These are phyloP conservation scores for Pelagophyceae sp. DNA, from an alignment of 352 stramenopile species.

Conservation along the genomic window DNA sequence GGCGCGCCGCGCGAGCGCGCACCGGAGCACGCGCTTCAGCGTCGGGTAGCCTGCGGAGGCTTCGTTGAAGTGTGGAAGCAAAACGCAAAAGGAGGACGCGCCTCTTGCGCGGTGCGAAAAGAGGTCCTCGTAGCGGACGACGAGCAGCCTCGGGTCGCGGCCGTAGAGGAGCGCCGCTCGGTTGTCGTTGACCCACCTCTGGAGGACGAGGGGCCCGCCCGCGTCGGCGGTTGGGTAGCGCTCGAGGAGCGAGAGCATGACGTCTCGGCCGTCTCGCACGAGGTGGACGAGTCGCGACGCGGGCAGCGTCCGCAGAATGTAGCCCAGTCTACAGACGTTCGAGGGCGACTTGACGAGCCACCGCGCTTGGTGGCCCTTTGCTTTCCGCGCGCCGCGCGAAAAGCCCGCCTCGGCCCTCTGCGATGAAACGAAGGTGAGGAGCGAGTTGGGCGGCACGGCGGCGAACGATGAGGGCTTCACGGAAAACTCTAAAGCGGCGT, in stretches of 20 bases:
- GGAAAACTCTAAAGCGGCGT: background rate
- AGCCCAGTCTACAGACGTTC: conserved; percentile 2
- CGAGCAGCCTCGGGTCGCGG: background rate
- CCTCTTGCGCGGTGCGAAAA: background rate
- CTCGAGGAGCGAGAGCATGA: conserved; percentile 12
- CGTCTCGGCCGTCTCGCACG: conserved; percentile 9
- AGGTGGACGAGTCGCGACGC: background rate
- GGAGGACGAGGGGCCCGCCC: background rate
- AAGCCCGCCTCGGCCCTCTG: background rate
- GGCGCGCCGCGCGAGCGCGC: no score
- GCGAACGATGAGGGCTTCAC: background rate
- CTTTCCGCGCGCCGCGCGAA: background rate
- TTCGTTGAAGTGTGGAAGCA: no score
- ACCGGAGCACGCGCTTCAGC: background rate
- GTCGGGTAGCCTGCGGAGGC: background rate
- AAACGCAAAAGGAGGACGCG: background rate
- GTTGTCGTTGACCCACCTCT: conserved; percentile 17
- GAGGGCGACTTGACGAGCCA: conserved; percentile 8
- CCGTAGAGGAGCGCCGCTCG: background rate
- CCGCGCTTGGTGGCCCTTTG: background rate
- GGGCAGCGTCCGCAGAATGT: background rate
- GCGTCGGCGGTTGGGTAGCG: conserved; percentile 8
- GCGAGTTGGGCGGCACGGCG: background rate
- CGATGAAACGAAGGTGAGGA: background rate
- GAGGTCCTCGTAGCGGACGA: conserved; percentile 16